Base-by-base conservation (phyloP, 1,284 basidiomycete species). In the Calocybe gambosa region DNA sequence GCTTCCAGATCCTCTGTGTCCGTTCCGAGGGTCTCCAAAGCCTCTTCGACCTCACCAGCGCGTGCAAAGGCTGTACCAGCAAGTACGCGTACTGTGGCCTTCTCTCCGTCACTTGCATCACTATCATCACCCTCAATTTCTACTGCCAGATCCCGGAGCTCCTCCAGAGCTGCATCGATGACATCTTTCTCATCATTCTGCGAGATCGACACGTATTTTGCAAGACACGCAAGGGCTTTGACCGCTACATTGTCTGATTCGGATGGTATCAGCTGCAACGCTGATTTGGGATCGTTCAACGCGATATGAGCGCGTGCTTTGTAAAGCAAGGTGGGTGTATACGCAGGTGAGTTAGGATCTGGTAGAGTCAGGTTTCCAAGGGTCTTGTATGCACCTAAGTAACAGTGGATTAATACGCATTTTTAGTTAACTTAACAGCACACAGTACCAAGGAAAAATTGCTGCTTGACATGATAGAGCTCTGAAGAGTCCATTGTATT, bases 21-120 rank as follows among this genome's bases (percentile, higher is more conserved):
- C 21, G 78, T 71, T 10, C 84, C 81, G 21, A 96, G 73, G 0
- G 89, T 92, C 62, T 94, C 91, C 21, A 96, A 70, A 0, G 91
- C 92, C 67, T 96, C 93, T 65, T 95, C 92, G 13, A 86, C 66
- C 67, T 96, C 93, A 3, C 85, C 85, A 18, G 87, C 88, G 16
- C 80, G 70, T 13, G 84, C 76, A 63, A 94, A 95, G 0, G 91
- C 87, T 2, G 86, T 91, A 5, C 84, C 91, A 13, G 90, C 88
- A 2, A 91, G 66, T 13, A 88, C 86, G 45, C 82, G 73, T 1
- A 93, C 89, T 21, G 80, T 63, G 25, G 80, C 82, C 60, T 80
- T 85, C 52, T 84, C 84, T 50, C 71, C 73, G 23, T 79, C 75
- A 13, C 69, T 77, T 5, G 74, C 76, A 37, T 84, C 81, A 8